Evolutionary conservation across 371 early-diverging fungal genomes (phyloP).

Genomic region (Mucor plumbeus): DNA sequence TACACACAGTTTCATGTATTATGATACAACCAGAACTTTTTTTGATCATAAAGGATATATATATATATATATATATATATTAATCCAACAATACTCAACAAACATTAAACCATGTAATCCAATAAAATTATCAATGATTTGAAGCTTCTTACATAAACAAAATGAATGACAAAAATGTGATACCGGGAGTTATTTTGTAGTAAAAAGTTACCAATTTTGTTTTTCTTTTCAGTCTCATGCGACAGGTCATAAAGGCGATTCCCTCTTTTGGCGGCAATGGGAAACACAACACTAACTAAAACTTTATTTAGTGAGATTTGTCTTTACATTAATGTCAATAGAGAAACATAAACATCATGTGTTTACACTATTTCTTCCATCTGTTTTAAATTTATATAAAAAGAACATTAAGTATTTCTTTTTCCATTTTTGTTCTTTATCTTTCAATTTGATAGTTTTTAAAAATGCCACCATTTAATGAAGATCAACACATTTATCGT

Average conservation of each 20-base stretch:
- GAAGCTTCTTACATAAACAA: no score
- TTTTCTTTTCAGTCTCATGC: conserved; percentile 1
- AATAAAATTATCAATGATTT: no score
- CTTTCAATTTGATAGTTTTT: background rate
- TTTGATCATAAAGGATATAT: no score
- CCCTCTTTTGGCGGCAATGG: background rate
- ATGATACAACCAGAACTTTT: no score
- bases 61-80: no score
- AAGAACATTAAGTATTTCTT: background rate
- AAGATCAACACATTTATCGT: conserved; percentile 15
- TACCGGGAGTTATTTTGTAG: background rate
- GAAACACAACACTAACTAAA: background rate
- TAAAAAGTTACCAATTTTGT: background rate
- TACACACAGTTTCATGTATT: no score
- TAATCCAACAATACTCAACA: no score
- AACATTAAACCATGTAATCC: no score
- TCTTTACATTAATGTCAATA: background rate
- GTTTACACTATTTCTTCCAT: background rate
- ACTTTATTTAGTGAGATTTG: background rate
- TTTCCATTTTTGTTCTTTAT: background rate
- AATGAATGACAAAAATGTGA: background rate
- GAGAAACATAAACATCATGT: conserved; percentile 10
- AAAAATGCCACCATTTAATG: conserved; percentile 18
- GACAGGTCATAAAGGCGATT: background rate
- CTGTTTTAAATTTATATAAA: background rate